These are phyloP conservation scores for Termitomyces sp. DNA, from an alignment of 768 basidiomycete genomes.

Conservation along the genomic window DNA sequence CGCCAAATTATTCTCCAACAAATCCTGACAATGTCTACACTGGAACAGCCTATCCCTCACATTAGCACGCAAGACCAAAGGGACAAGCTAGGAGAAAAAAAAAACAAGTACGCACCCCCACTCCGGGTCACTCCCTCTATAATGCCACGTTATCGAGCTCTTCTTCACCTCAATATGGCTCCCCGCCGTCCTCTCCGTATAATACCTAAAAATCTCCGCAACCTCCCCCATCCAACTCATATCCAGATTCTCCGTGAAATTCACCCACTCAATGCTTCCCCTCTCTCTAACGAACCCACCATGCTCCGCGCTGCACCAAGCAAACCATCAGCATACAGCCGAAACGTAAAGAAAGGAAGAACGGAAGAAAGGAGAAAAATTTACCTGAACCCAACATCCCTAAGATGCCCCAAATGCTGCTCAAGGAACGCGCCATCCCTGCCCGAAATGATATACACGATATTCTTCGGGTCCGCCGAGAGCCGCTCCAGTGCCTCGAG, in stretches of 20 bases:
- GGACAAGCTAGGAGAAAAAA: not conserved
- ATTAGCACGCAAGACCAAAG: slow-evolving; percentile 8
- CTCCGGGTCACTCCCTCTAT: slow-evolving; percentile 88
- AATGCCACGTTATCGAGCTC: slow-evolving; percentile 98
- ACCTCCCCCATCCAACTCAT: slow-evolving; percentile 99
- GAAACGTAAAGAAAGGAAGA: not conserved
- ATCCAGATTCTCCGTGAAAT: slow-evolving; percentile 89
- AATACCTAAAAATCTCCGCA: slow-evolving; percentile 92
- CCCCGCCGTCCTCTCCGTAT: slow-evolving; percentile 96
- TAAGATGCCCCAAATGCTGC: slow-evolving; percentile 84
- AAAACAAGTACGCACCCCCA: slow-evolving; percentile 70
- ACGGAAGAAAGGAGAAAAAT: not conserved
- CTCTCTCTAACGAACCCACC: slow-evolving; percentile 88
- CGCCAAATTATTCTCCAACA: slow-evolving; percentile 91
- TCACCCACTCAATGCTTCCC: slow-evolving; percentile 67
- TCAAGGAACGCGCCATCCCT: slow-evolving; percentile 92
- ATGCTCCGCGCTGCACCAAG: slow-evolving; percentile 72
- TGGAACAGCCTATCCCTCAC: slow-evolving; percentile 67
- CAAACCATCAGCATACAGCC: not conserved
- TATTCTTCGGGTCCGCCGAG: slow-evolving; percentile 77
- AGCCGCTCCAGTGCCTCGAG: slow-evolving; percentile 73
- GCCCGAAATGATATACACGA: slow-evolving; percentile 97
- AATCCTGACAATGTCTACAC: slow-evolving; percentile 94
- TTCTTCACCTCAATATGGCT: slow-evolving; percentile 96
- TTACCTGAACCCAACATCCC: slow-evolving; percentile 71